Percentiles rank a stretch among this genome's conserved stretches.
phyloP scores from a whole-genome alignment of 2,329 filamentous ascomycete species.

The Aspergillus fijiensis region DNA sequence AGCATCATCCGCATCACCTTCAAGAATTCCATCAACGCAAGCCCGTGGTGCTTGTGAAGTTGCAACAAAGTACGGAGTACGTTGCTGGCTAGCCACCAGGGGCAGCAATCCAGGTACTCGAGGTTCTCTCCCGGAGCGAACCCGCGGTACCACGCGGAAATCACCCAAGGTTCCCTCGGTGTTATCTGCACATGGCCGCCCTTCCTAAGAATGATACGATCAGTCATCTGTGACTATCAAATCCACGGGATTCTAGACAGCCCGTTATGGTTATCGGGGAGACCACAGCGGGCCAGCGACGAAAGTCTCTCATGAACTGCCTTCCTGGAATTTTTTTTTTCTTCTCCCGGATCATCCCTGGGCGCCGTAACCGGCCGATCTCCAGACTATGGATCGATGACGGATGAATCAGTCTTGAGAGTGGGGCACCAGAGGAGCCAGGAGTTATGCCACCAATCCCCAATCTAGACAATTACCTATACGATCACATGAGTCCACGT shows the following conservation, averaged over 20 bases:
- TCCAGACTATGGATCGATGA: conserved; percentile 12
- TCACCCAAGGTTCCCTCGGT: conserved; percentile 18
- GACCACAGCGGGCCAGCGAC: background rate
- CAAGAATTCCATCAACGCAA: background rate
- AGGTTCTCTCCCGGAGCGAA: conserved; percentile 10
- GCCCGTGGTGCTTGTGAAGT: background rate
- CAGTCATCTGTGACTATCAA: background rate
- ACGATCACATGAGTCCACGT: conserved; percentile 5
- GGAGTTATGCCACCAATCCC: background rate
- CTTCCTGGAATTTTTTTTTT: background rate
- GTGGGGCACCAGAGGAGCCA: conserved; percentile 1
- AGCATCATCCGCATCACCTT: background rate
- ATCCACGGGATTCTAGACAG: background rate
- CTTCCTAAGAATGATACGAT: background rate
- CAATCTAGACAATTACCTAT: background rate
- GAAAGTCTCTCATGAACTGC: background rate
- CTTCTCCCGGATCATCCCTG: conserved; percentile 6
- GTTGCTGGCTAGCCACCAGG: background rate
- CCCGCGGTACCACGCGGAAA: conserved; percentile 21
- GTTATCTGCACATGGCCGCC: conserved; percentile 9
- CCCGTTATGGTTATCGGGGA: background rate
- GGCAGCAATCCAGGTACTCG: background rate
- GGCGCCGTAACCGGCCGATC: conserved; percentile 14
- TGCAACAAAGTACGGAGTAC: background rate
- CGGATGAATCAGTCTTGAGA: conserved; percentile 6